Conservation (phyloP, 176 grass and related monocot species). For the Aegilops longissima region DNA sequence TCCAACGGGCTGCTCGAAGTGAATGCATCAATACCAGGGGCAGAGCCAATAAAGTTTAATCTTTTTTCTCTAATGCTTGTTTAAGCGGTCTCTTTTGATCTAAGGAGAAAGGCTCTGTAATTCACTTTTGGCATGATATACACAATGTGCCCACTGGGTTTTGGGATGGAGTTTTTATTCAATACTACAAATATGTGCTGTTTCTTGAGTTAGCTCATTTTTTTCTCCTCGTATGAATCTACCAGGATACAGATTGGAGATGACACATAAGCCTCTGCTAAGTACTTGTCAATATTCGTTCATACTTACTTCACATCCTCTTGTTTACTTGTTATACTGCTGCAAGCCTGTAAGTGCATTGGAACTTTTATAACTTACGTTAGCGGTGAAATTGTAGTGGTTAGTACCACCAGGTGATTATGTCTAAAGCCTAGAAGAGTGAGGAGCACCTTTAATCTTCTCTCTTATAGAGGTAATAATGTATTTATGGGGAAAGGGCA, state of each 20-base stretch:
- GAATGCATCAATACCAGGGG: slow-evolving; percentile 15
- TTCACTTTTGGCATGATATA: slow-evolving; percentile 35
- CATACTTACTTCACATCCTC: neutral
- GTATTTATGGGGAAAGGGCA: neutral
- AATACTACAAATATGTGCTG: neutral
- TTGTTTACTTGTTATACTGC: neutral
- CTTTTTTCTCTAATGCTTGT: neutral
- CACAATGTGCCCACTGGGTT: slow-evolving; percentile 11
- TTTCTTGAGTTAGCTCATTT: neutral
- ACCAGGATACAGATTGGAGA: neutral
- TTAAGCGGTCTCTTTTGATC: slow-evolving; percentile 27
- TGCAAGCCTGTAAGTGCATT: neutral
- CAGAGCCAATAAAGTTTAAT: slow-evolving; percentile 43
- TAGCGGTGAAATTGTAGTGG: neutral
- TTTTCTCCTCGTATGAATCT: neutral
- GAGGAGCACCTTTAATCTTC: neutral
- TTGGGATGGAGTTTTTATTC: slow-evolving; percentile 15
- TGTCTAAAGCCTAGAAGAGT: neutral
- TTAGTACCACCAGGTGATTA: neutral
- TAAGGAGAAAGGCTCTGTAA: slow-evolving; percentile 31
- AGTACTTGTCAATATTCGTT: neutral
- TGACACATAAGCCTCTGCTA: neutral
- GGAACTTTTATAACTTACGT: neutral
- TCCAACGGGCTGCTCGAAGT: neutral
- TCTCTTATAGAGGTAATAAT: neutral